Conservation (phyloP, 2,329 filamentous ascomycete genomes). For the Chalaropsis ovoidea region DNA sequence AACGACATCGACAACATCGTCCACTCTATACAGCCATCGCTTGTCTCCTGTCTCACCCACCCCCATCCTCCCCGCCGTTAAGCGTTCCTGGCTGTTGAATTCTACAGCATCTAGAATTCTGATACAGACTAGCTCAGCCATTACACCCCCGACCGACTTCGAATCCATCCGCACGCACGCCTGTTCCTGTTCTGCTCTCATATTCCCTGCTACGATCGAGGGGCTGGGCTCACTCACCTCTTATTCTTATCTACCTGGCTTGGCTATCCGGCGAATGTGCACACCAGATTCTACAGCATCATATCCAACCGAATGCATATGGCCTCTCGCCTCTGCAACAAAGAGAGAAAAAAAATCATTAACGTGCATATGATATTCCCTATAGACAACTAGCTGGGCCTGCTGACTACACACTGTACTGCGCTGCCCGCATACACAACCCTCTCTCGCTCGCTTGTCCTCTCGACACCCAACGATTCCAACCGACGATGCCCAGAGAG, state of each 20-base stretch:
- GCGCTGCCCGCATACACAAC: neutral
- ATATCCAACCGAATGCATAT: neutral
- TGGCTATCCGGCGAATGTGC: neutral
- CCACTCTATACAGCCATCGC: neutral
- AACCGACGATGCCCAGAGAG: constrained; percentile 20
- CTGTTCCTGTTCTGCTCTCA: no score
- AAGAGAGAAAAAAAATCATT: neutral
- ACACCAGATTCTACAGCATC: neutral
- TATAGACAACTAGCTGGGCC: neutral
- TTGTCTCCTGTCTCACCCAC: neutral
- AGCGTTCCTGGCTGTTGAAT: neutral
- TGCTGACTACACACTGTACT: neutral
- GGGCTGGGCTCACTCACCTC: neutral
- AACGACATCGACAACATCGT: neutral
- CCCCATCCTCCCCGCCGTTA: neutral
- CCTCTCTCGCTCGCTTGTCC: neutral
- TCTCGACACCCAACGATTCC: constrained; percentile 3
- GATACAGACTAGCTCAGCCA: constrained; percentile 2
- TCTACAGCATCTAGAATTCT: neutral
- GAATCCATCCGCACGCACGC: neutral
- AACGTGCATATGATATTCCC: neutral
- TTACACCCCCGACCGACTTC: neutral
- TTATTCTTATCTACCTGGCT: neutral
- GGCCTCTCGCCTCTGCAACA: neutral
- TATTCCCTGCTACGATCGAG: neutral